Conservation (phyloP, 805 yeast genomes). For the Nakazawaea peltata region DNA sequence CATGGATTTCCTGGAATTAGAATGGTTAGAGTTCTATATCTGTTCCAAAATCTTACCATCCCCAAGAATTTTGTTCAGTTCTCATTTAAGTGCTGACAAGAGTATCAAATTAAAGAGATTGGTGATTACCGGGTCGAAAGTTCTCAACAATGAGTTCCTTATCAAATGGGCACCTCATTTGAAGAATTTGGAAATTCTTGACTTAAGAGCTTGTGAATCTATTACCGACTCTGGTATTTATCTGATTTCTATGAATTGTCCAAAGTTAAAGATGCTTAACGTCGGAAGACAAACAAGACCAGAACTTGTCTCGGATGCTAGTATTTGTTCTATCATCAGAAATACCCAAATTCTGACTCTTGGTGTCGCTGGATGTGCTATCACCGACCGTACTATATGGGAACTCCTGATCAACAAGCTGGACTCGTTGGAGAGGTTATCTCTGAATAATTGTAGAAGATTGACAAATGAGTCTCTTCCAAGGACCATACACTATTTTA, state of each 20-base stretch:
- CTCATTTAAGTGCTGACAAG: background rate
- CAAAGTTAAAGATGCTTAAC: slow-evolving; percentile 49
- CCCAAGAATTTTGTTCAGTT: slow-evolving; percentile 32
- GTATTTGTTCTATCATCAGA: slow-evolving; percentile 48
- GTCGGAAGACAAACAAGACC: slow-evolving; percentile 74
- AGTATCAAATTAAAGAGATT: slow-evolving; percentile 33
- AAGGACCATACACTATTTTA: slow-evolving; percentile 35
- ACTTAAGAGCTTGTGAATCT: slow-evolving; percentile 75
- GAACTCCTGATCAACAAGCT: slow-evolving; percentile 52
- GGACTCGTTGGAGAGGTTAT: slow-evolving; percentile 54
- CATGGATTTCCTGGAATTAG: slow-evolving; percentile 38
- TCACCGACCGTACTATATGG: slow-evolving; percentile 76
- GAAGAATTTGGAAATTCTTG: slow-evolving; percentile 56
- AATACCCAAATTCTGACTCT: slow-evolving; percentile 58
- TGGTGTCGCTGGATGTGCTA: slow-evolving; percentile 83
- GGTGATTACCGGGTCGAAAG: slow-evolving; percentile 64
- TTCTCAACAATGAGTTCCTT: slow-evolving; percentile 53
- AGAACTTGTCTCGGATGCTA: slow-evolving; percentile 59
- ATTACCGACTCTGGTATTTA: slow-evolving; percentile 72
- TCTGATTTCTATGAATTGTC: slow-evolving; percentile 56
- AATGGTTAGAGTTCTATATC: slow-evolving; percentile 74
- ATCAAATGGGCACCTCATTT: slow-evolving; percentile 42
- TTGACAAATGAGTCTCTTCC: slow-evolving; percentile 22
- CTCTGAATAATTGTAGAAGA: slow-evolving; percentile 63
- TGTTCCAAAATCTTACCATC: slow-evolving; percentile 69